Conservation (phyloP, 805 yeast species). For the Metschnikowia lochheadii region DNA sequence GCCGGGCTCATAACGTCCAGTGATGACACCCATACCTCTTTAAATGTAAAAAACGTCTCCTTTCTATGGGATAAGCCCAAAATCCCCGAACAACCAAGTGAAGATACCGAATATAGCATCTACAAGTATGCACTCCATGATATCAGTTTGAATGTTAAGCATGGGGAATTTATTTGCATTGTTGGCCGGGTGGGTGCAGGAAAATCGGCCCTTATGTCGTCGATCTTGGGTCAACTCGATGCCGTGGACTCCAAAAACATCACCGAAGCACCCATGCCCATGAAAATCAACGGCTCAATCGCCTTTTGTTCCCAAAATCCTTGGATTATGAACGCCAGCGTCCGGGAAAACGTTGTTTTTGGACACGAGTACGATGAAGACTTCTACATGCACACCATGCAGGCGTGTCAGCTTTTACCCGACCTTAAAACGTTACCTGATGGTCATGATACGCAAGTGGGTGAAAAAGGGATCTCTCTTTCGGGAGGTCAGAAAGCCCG, state of each 20-base stretch:
- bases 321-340: constrained; percentile 40
- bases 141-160: constrained; percentile 6
- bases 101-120: constrained; percentile 9
- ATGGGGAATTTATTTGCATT: constrained; percentile 16
- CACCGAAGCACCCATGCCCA: constrained; percentile 4
- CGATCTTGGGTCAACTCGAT: constrained; percentile 16
- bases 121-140: constrained; percentile 26
- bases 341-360: constrained; percentile 37
- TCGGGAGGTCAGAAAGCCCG: constrained; percentile 44
- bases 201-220: constrained; percentile 13
- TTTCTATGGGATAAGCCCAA: constrained; percentile 14
- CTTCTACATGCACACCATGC: constrained; percentile 30
- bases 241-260: constrained; percentile 10
- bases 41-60: constrained; percentile 10
- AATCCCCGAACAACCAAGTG: not conserved
- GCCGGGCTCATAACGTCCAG: constrained; percentile 7
- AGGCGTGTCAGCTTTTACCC: constrained; percentile 35
- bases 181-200: constrained; percentile 19
- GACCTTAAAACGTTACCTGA: constrained; percentile 37
- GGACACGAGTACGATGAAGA: constrained; percentile 30
- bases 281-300: constrained; percentile 29
- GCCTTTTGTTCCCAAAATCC: constrained; percentile 41
- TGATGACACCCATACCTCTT: not conserved
- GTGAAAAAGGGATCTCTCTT: constrained; percentile 41
- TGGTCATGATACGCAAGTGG: constrained; percentile 41